phyloP scores from a whole-genome alignment of 2,329 filamentous ascomycete species.

The Dactylellina drechsleri region DNA sequence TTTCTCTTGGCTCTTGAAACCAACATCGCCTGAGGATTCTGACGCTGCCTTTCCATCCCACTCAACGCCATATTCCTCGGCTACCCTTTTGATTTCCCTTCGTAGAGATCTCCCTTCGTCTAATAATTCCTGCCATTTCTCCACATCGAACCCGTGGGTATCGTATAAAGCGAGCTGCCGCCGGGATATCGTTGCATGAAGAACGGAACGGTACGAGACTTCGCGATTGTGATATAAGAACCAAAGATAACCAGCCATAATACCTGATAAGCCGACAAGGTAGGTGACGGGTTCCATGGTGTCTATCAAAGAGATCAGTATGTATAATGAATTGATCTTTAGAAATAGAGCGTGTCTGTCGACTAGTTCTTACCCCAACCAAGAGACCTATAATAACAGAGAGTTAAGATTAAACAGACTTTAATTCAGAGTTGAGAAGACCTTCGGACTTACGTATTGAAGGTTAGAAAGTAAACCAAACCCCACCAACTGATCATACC shows the following conservation, averaged over 20 bases:
- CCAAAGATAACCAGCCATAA: slow-evolving; percentile 92
- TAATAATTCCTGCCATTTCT: slow-evolving; percentile 79
- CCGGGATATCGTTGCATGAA: slow-evolving; percentile 84
- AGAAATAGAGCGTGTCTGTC: neutral
- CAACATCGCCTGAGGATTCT: slow-evolving; percentile 63
- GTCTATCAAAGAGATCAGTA: slow-evolving; percentile 75
- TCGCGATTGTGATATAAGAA: slow-evolving; percentile 93
- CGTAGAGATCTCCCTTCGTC: slow-evolving; percentile 81
- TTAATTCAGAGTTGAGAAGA: no score
- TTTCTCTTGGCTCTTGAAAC: slow-evolving; percentile 65
- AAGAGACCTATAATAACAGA: slow-evolving; percentile 56
- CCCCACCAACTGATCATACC: slow-evolving; percentile 82
- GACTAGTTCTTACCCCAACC: slow-evolving; percentile 66
- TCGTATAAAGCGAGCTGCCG: slow-evolving; percentile 82
- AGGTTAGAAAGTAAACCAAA: slow-evolving; percentile 77
- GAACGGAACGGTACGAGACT: slow-evolving; percentile 83
- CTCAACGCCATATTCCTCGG: slow-evolving; percentile 87
- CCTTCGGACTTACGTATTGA: slow-evolving; percentile 61
- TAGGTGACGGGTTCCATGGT: slow-evolving; percentile 92
- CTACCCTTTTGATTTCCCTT: slow-evolving; percentile 80
- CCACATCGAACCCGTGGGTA: slow-evolving; percentile 77
- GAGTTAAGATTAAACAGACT: neutral
- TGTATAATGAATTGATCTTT: neutral
- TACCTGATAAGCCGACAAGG: slow-evolving; percentile 81
- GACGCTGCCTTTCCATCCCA: slow-evolving; percentile 84